Evolutionary conservation across 768 basidiomycete genomes (phyloP).

Genomic region (Tylopilus plumbeoviolaceoides): DNA sequence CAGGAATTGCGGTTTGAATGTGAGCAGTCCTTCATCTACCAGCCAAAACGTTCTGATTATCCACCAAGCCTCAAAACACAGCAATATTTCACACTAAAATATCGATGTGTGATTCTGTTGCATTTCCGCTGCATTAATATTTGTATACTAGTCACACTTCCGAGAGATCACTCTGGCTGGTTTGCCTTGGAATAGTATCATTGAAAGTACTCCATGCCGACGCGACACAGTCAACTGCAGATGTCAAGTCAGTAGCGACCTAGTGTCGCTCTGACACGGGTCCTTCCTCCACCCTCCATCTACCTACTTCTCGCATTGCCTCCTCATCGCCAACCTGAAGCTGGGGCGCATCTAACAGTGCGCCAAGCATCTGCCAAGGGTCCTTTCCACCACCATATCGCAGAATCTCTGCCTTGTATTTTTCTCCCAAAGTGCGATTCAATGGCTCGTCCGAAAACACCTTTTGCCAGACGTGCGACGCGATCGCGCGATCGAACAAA

Average conservation of each 20-base stretch:
- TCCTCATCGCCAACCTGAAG: conserved; percentile 69
- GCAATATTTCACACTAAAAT: too few relatives aligned
- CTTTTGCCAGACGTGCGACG: conserved; percentile 81
- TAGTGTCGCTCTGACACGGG: conserved; percentile 59
- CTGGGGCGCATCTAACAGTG: conserved; percentile 58
- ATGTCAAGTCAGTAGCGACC: conserved; percentile 6
- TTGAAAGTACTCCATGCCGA: background rate
- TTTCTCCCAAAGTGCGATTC: conserved; percentile 71
- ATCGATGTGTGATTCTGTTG: conserved; percentile 10
- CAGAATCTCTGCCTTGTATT: conserved; percentile 72
- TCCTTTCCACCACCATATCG: conserved; percentile 85
- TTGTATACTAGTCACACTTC: too few relatives aligned
- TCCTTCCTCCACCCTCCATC: conserved; percentile 82
- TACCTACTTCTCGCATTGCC: conserved; percentile 88
- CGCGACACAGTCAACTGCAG: too few relatives aligned
- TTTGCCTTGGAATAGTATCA: conserved; percentile 1
- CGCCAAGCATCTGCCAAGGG: conserved; percentile 90
- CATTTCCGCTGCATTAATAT: background rate
- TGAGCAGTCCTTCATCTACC: background rate
- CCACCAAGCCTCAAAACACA: too few relatives aligned
- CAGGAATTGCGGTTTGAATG: conserved; percentile 28
- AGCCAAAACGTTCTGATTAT: background rate
- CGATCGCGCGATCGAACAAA: conserved; percentile 93
- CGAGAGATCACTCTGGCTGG: too few relatives aligned
- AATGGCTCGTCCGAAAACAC: conserved; percentile 71